These are phyloP conservation scores for Mediolabrus comicus DNA, from an alignment of 108 stramenopile species.

Conservation along the genomic window DNA sequence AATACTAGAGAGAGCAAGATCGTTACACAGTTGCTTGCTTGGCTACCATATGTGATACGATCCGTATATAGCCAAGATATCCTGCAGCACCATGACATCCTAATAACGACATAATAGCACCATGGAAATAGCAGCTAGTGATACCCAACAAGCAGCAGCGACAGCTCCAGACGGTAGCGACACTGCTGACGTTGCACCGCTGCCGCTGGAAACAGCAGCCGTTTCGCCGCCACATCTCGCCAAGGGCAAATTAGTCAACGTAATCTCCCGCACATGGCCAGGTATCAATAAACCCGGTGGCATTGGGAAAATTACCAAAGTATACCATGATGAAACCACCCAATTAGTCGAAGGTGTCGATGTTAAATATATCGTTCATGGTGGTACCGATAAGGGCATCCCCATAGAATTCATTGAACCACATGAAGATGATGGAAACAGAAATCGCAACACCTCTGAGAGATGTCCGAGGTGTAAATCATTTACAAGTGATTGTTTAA, in stretches of 20 bases:
- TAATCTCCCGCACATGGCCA: constrained; percentile 21
- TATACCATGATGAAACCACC: background rate
- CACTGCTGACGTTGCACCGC: background rate
- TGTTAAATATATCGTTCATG: constrained; percentile 60
- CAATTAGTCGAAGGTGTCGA: constrained; percentile 42
- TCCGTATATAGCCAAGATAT: too few relatives aligned
- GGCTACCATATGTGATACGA: too few relatives aligned
- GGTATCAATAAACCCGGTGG: constrained; percentile 35
- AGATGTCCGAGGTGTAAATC: constrained; percentile 19
- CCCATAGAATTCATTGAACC: constrained; percentile 55
- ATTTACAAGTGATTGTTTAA: constrained; percentile 8
- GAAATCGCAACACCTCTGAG: background rate
- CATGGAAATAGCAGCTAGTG: background rate
- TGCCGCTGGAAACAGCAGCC: background rate
- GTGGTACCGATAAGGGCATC: constrained; percentile 57
- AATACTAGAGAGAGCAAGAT: too few relatives aligned
- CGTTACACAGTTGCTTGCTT: too few relatives aligned
- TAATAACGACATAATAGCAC: background rate
- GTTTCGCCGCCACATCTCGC: background rate
- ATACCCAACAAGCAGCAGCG: background rate
- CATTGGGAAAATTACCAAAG: background rate
- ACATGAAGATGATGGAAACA: constrained; percentile 36
- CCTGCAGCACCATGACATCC: background rate
- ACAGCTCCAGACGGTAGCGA: too few relatives aligned
- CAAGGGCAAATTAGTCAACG: constrained; percentile 2